Base-by-base conservation (phyloP, 2,329 filamentous ascomycete species). In the Cryphonectria nitschkei region DNA sequence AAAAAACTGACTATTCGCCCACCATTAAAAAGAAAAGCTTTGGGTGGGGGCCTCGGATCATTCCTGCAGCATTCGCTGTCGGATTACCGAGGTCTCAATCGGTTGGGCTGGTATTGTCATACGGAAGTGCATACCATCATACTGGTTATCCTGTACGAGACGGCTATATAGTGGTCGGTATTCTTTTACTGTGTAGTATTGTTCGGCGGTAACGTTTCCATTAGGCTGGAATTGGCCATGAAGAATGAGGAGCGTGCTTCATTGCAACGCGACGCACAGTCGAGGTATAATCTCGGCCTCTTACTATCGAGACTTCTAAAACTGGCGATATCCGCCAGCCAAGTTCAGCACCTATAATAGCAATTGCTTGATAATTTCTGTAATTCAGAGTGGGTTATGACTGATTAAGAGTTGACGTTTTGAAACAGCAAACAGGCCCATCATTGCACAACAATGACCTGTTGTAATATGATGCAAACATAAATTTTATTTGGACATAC, bases 31-130 rank as follows among this genome's bases (percentile, higher is more conserved):
- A 43, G 5, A 72, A 8, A 0, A 63, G 52, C 11, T 26, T 52
- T 6, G 70, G 70, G n/a, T 62, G 56, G 14, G 70, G 6, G 2
- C 65, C 70, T 50, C 37, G n/a, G 39, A 70, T 67, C 3, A 72
- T 9, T 4, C 67, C 70, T 56, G 56, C 70, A 7, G 70, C 70
- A 22, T 71, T 71, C 11, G 58, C 41, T 22, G 67, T 71, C 11
- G 32, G 61, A n/a, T 50, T 65, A 2, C 46, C 26, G 2, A 22
- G 11, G 2, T 29, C 52, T 5, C 13, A 0, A 9, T 22, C 60
- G 0, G 52, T 34, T 0, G 68, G 58, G 43, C 62, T 69, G 8
- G 67, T 71, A 11, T 71, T 62, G 13, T 71, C 69, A 22, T 71
- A 71, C 4, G 69, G 32, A 8, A 71, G 69, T 3, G 54, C 66